Evolutionary conservation across 2,329 filamentous ascomycete species (phyloP).

Genomic region (Aspergillus ibericus): DNA sequence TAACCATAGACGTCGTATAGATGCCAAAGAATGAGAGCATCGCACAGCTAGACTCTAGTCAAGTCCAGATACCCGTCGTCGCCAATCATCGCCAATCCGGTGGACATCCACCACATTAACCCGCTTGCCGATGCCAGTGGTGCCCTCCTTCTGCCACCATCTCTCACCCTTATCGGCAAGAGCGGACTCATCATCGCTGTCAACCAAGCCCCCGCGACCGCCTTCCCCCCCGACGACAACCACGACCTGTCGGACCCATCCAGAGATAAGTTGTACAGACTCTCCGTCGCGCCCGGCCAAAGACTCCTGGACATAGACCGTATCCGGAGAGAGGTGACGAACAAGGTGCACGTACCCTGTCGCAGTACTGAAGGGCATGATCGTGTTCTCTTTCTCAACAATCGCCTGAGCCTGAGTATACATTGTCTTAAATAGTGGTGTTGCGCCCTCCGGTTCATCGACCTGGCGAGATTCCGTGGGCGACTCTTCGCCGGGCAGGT

Average conservation of each 20-base stretch:
- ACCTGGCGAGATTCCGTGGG: conserved; percentile 32
- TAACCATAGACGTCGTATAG: conserved; percentile 1
- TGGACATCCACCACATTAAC: conserved; percentile 84
- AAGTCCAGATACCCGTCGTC: conserved; percentile 69
- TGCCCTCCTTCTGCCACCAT: conserved; percentile 69
- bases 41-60: conserved; percentile 39
- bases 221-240: conserved; percentile 59
- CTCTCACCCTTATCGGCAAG: conserved; percentile 40
- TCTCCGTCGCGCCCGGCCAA: conserved; percentile 74
- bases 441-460: conserved; percentile 49
- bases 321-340: conserved; percentile 78
- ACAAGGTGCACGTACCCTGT: conserved; percentile 84
- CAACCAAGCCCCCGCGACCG: conserved; percentile 72
- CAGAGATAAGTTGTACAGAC: conserved; percentile 65
- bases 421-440: conserved; percentile 71
- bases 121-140: conserved; percentile 82
- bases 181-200: conserved; percentile 65
- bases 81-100: conserved; percentile 83
- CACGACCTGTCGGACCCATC: conserved; percentile 62
- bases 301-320: conserved; percentile 85
- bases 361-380: conserved; percentile 83
- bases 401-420: conserved; percentile 76
- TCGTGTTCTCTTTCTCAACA: conserved; percentile 81
- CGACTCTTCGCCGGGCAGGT: conserved; percentile 55
- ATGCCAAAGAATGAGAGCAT: background rate